A percentile compares a stretch with the other conserved stretches of the same genome.
Evolutionary conservation across 1,284 basidiomycete species (phyloP).

Genomic region (Ustilago hordei): DNA sequence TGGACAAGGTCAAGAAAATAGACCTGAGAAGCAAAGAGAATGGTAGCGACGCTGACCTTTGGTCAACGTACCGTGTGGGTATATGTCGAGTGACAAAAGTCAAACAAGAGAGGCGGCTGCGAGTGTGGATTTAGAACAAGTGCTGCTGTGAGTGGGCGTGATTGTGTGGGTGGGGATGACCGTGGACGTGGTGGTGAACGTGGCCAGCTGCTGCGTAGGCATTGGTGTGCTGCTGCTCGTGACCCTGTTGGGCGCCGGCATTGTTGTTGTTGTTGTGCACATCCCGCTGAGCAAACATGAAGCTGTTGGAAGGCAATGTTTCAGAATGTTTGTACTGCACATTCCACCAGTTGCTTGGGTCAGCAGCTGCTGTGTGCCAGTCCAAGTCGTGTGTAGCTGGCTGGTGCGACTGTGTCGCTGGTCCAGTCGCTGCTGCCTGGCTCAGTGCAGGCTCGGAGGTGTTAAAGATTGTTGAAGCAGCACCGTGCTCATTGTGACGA

Average conservation of each 20-base stretch:
- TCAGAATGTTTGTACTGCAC: slow-evolving; percentile 40
- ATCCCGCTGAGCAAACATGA: slow-evolving; percentile 28
- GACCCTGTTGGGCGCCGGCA: not conserved
- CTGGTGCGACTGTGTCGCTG: slow-evolving; percentile 14
- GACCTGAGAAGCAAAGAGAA: not conserved
- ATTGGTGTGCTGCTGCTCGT: slow-evolving; percentile 1
- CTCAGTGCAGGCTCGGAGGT: slow-evolving; percentile 33
- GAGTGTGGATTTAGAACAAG: not conserved
- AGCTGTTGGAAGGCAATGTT: slow-evolving; percentile 27
- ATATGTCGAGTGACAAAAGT: slow-evolving; percentile 2
- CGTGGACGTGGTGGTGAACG: slow-evolving; percentile 20
- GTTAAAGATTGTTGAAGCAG: slow-evolving; percentile 17
- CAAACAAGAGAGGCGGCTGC: slow-evolving; percentile 15
- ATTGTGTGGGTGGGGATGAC: slow-evolving; percentile 5
- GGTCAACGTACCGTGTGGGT: not conserved
- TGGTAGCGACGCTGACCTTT: not conserved
- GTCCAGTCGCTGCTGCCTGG: slow-evolving; percentile 16
- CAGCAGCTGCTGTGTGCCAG: slow-evolving; percentile 33
- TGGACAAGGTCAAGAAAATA: not conserved
- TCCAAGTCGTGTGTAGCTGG: slow-evolving; percentile 19
- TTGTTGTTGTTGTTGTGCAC: slow-evolving; percentile 16
- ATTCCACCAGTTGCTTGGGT: slow-evolving; percentile 39
- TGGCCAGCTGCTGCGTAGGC: slow-evolving; percentile 8
- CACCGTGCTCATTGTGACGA: slow-evolving; percentile 17
- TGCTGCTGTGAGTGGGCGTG: slow-evolving; percentile 9